Base-by-base conservation (phyloP, 1,284 basidiomycete genomes). In the Xerocomus minutiporus region DNA sequence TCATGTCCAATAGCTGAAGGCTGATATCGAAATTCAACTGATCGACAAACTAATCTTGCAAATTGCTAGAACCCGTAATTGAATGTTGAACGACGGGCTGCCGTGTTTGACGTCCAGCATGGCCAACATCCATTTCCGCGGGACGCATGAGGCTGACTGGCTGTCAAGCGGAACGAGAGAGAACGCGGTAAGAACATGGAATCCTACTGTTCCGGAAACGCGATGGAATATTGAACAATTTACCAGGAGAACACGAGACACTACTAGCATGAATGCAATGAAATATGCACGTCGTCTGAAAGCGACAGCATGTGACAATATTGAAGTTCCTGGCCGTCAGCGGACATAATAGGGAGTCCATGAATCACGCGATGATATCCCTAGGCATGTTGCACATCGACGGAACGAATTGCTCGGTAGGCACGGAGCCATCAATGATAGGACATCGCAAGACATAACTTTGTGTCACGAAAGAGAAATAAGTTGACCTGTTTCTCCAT, bases 41-140 rank as follows among this genome's bases (percentile, higher is more conserved):
- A 35, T 17, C 15, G 38, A 39, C 2, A 25, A 5, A 49, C 46
- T 26, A 28, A 63, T 57, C 47, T 46, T 28, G 48, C n/a, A 43
- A 25, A 52, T 28, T 39, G 17, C 25, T 20, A 44, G 20, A 40
- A 28, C 6, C 17, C 32, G 44, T 32, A 29, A 50, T 42, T 35
- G 44, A 50, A 26, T 9, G 32, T 39, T 12, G 32, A 34, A 34
- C 9, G 32, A 13, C 12, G 32, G 32, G 32, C 12, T 26, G 38
- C 11, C 41, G 48, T 1, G 34, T 28, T 15, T 26, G 34, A 58
- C 20, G 46, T 51, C 43, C 55, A 50, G 49, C 59, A 61, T 59
- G 58, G 60, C 60, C 59, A 48, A 26, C 20, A n/a, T 15, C 46
- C 41, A 64, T 62, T 47, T 62, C 62, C 58, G 60, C 41, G 46